Base-by-base conservation (phyloP, 2,329 filamentous ascomycete genomes). In the Lasiodiplodia sp. region DNA sequence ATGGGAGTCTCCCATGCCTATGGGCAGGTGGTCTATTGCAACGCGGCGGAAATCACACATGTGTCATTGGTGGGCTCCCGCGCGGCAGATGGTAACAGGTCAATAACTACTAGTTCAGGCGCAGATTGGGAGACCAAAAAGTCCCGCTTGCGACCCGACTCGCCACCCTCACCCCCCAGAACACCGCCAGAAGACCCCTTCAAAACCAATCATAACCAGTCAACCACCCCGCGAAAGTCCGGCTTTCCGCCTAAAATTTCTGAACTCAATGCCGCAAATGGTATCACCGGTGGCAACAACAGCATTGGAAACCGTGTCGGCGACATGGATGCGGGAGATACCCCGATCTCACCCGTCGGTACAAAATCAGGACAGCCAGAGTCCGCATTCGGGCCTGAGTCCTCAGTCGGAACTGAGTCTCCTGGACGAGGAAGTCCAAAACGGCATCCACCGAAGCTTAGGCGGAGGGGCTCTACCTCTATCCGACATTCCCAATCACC, bases 371-470 rank as follows among this genome's bases (percentile, higher is more conserved):
- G 68, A 66, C 23, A 34, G 21, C n/a, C 25, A 52, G 55, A 67
- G 55, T 53, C 31, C 49, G 21, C 40, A 44, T 23, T 58, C 44
- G 68, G 63, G 28, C 31, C 25, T 66, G 63, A 67, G 55, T 40
- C 31, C 49, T 28, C 28, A 53, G 23, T 66, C 53, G 68, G 63
- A 63, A 37, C 11, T 51, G 53, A 66, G 53, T 65, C 52, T 66
- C 55, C 63, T 64, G 62, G 68, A 56, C 25, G 68, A 62, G 21
- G 68, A 69, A 69, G 53, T 34, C 68, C 68, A 18, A 69, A 69
- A 69, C 62, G 68, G 47, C 38, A 62, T 38, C 68, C 68, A 62
- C 68, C 68, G 62, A 69, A 69, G 44, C 68, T 69, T 67, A 62
- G 68, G 64, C 40, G 63, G 38, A 38, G 68, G 47, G 34, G 62